phyloP scores from a whole-genome alignment of 345 rosid genomes.

The Limnanthes douglasii region DNA sequence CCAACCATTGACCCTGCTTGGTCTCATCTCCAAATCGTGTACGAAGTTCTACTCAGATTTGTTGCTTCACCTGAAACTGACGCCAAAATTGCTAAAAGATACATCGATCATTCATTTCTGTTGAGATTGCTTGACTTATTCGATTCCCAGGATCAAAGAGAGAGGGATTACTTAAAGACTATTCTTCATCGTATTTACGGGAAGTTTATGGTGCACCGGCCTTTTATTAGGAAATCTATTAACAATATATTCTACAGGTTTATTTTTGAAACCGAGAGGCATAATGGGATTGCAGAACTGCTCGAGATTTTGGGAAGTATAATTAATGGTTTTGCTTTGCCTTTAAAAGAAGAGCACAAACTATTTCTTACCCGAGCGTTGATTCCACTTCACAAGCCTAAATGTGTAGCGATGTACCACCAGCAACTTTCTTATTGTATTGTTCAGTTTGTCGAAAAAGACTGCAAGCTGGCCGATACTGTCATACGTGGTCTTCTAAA shows the following conservation, averaged over 20 bases:
- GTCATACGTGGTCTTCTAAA: constrained; percentile 63
- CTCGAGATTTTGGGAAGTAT: constrained; percentile 82
- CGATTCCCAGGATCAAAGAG: constrained; percentile 75
- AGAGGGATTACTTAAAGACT: constrained; percentile 68
- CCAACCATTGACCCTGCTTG: constrained; percentile 73
- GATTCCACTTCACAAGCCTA: constrained; percentile 80
- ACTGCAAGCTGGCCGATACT: constrained; percentile 74
- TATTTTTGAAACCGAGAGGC: constrained; percentile 75
- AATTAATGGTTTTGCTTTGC: constrained; percentile 80
- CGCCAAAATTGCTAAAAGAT: constrained; percentile 75
- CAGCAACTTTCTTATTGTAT: constrained; percentile 81
- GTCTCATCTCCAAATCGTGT: constrained; percentile 74
- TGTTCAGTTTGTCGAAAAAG: constrained; percentile 78
- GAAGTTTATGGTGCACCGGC: constrained; percentile 87
- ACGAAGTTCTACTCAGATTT: constrained; percentile 59
- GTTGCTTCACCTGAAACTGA: constrained; percentile 75
- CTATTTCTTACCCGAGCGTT: constrained; percentile 76
- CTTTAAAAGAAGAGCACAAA: constrained; percentile 82
- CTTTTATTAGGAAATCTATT: constrained; percentile 70
- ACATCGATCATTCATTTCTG: constrained; percentile 67
- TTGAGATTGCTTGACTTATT: constrained; percentile 65
- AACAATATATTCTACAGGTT: constrained; percentile 71
- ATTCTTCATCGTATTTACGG: constrained; percentile 72
- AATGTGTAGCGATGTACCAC: constrained; percentile 55
- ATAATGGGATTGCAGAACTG: constrained; percentile 70